These are phyloP conservation scores for Podosphaera fusca DNA, from an alignment of 2,329 filamentous ascomycete species.

Conservation along the genomic window DNA sequence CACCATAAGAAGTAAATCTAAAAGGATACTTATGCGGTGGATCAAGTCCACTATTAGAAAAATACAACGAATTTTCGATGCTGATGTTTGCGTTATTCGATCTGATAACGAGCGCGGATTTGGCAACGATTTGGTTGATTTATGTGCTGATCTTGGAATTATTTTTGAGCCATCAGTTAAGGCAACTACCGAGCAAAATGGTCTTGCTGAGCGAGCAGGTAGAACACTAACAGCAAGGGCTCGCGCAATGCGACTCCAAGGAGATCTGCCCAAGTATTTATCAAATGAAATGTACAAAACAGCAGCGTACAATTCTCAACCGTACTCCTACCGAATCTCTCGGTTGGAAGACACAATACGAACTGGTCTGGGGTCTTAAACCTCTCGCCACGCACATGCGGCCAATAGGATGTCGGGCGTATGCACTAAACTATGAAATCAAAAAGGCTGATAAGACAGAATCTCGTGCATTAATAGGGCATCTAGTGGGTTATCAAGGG, in stretches of 20 bases:
- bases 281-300: neutral
- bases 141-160: neutral
- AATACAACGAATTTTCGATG: neutral
- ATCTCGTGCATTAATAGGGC: too few relatives aligned
- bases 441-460: too few relatives aligned
- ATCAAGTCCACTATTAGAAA: neutral
- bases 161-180: neutral
- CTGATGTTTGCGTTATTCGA: neutral
- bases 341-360: too few relatives aligned
- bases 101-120: neutral
- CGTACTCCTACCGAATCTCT: neutral
- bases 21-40: neutral
- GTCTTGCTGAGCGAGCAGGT: neutral
- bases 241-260: neutral
- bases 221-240: neutral
- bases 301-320: neutral
- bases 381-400: too few relatives aligned
- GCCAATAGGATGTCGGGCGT: too few relatives aligned
- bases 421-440: too few relatives aligned
- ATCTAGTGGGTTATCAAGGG: too few relatives aligned
- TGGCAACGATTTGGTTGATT: neutral
- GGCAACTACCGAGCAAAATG: neutral
- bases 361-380: too few relatives aligned
- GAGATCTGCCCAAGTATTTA: neutral
- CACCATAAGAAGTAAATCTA: neutral